Conservation (phyloP, 2,329 filamentous ascomycete species). For the Colletotrichum lini region DNA sequence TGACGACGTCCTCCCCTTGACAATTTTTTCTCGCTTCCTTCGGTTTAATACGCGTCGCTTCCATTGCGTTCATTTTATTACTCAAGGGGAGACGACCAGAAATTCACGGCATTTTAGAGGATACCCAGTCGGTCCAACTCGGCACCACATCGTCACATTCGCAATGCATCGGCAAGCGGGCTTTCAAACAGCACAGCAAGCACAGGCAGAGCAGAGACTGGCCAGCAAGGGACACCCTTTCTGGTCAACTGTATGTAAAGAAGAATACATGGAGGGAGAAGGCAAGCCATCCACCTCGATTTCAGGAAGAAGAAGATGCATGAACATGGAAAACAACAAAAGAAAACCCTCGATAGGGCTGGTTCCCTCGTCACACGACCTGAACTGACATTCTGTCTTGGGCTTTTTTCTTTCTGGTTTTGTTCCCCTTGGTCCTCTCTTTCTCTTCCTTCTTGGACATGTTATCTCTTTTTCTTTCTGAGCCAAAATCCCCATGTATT, state of each 20-base stretch:
- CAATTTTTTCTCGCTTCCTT: conserved; percentile 19
- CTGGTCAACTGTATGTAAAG: conserved; percentile 31
- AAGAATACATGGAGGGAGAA: conserved; percentile 17
- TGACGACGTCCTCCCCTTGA: conserved; percentile 17
- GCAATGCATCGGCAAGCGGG: conserved; percentile 30
- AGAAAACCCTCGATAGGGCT: conserved; percentile 38
- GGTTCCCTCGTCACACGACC: conserved; percentile 35
- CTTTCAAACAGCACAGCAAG: conserved; percentile 21
- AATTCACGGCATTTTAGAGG: conserved; percentile 41
- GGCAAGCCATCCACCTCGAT: conserved; percentile 23
- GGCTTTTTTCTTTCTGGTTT: conserved; percentile 11
- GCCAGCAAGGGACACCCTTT: neutral
- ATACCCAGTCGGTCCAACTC: conserved; percentile 37
- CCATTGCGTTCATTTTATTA: conserved; percentile 17
- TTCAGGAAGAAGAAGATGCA: conserved; percentile 14
- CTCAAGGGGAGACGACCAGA: conserved; percentile 26
- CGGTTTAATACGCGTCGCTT: conserved; percentile 32
- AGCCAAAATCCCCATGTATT: conserved; percentile 21
- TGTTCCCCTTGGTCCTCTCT: neutral
- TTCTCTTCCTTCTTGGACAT: conserved; percentile 8
- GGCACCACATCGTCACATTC: neutral
- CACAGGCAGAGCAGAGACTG: neutral
- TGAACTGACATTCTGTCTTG: conserved; percentile 21
- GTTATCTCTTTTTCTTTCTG: conserved; percentile 1
- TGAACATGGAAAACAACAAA: conserved; percentile 18